Base-by-base conservation (phyloP, 495 filamentous ascomycete genomes). In the Endocarpon pusillum region DNA sequence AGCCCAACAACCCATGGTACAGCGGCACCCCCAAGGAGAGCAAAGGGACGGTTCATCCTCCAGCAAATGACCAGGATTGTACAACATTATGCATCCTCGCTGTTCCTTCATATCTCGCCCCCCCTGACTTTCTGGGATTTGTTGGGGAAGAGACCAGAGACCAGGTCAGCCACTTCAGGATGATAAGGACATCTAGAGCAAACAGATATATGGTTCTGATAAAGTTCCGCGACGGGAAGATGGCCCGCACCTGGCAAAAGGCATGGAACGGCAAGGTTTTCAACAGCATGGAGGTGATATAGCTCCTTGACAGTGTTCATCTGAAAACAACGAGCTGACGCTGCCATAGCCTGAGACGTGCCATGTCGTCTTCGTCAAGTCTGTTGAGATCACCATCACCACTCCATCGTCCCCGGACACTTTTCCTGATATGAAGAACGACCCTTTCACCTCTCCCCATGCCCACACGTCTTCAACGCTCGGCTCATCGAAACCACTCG, bases 181-280 rank as follows among this genome's bases (percentile, higher is more conserved):
- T 97, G 78, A 79, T 97, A 32, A 73, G 81, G 61, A 96, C 89
- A 3, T 77, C 76, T 32, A 63, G 78, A 34, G 71, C 78, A 45
- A 94, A 87, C 52, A 71, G 86, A 47, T 97, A 96, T 58, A 81
- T 97, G 73, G 89, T 94, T 30, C 62, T 97, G 37, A 87, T 97
- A 78, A 96, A 93, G 58, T 94, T 96, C 52, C 62, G 83, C 31
- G 75, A 75, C 43, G 65, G 67, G 27, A 67, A 64, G 45, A 71
- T 69, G 40, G 89, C 89, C 7, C 73, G 59, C 42, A 62, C 72
- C 19, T 97, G 87, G 74, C 73, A 82, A 45, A 74, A 63, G 41
- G 75, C 81, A 43, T 94, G 85, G 67, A 89, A 96, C 63, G 89
- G 89, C 32, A 91, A 86, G 58, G 71, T 83, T 2, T 97, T 94